Evolutionary conservation across 202 grass and related monocot species (phyloP), one percentile per base, ranked within the genome.

Genomic region (Schoenoplectus tabernaemontani): DNA sequence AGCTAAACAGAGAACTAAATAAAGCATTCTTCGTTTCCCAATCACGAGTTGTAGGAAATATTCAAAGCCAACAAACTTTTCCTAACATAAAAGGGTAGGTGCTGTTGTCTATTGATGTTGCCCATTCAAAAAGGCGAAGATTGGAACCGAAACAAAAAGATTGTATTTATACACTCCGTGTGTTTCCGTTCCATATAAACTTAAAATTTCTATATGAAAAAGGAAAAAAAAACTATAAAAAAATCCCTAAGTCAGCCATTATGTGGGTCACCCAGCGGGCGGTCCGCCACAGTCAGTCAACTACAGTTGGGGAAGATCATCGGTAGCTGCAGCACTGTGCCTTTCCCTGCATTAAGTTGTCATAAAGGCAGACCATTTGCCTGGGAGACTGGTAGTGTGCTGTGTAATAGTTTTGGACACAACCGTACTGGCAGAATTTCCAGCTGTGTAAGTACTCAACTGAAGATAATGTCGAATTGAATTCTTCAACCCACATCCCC

Each of bases 401-500:
- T 0, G 91, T 97, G 74, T 88, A 93, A 67, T 97, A 97, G 83
- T 81, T 81, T 30, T 90, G 69, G 42, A 97, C 64, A 23, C 91
- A 97, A 24, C 94, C 91, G 0, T 84, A 97, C 50, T 97, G 94
- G 51, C 89, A 93, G 72, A 97, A 97, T 68, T 87, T 97, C 94
- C 91, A 97, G 66, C 78, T 93, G 81, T 93, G 94, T 0, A 90
- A 63, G 79, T 97, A 97, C 48, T 90, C 87, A 17, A 97, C 88
- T 0, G 82, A 65, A 50, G 41, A 34, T 0, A 16, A 56, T 1
- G 88, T 94, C 7, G 78, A 23, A 50, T 98, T 98, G 72, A 87
- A 98, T 57, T 94, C 95, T 57, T 98, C 95, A 0, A 98, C 89
- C 95, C 95, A 95, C 91, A 98, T 95, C 28, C 91, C 91, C 95